Conservation (phyloP, 2,329 filamentous ascomycete genomes). For the Talaromyces sp. region DNA sequence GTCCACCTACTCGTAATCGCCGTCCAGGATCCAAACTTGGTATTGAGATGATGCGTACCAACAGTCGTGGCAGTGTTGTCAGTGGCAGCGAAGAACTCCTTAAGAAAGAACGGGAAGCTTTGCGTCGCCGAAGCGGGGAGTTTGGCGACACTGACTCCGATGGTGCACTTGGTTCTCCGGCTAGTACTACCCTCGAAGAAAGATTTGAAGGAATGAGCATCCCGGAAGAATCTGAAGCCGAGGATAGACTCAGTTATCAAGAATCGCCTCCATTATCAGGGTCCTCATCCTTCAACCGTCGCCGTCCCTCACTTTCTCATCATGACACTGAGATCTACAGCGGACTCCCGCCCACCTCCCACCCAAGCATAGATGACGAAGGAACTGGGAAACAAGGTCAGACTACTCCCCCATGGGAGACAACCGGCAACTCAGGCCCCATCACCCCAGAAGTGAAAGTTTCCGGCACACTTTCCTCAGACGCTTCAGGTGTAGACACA, state of each 20-base stretch:
- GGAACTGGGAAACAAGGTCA: constrained; percentile 22
- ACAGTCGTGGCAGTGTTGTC: constrained; percentile 81
- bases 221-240: constrained; percentile 37
- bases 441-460: constrained; percentile 26
- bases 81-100: constrained; percentile 47
- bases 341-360: constrained; percentile 5
- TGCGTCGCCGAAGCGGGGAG: constrained; percentile 28
- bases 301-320: constrained; percentile 21
- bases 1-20: constrained; percentile 53
- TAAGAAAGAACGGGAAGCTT: constrained; percentile 37
- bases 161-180: constrained; percentile 26
- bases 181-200: constrained; percentile 32
- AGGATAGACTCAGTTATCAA: constrained; percentile 31
- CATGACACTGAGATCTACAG: constrained; percentile 26
- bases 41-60: constrained; percentile 97
- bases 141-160: constrained; percentile 25
- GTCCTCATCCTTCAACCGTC: background rate
- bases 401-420: constrained; percentile 33
- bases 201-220: constrained; percentile 38
- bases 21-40: constrained; percentile 85
- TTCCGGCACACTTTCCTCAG: constrained; percentile 4
- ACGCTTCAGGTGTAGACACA: constrained; percentile 20
- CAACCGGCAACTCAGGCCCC: constrained; percentile 5
- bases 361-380: background rate
- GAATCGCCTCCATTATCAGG: constrained; percentile 17